These are phyloP conservation scores for Polyrhizophydium stewartii DNA, from an alignment of 371 early-diverging fungal species.

Conservation along the genomic window DNA sequence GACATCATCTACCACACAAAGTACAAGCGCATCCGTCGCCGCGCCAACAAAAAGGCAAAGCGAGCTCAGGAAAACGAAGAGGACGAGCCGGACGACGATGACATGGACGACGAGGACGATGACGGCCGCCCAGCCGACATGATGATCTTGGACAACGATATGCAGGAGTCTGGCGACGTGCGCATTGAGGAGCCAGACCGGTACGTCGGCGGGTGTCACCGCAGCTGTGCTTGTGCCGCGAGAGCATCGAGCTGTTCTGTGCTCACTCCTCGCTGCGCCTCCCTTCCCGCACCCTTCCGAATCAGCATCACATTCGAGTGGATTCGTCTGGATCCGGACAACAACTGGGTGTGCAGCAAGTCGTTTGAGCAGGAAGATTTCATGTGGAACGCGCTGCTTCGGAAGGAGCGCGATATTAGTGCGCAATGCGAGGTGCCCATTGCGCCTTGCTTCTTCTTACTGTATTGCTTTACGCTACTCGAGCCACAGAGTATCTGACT, in stretches of 20 bases:
- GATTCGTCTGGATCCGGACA: slow-evolving; percentile 95
- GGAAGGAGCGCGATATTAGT: slow-evolving; percentile 90
- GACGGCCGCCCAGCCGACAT: slow-evolving; percentile 58
- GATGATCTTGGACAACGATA: background rate
- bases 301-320: slow-evolving; percentile 82
- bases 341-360: slow-evolving; percentile 88
- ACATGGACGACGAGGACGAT: slow-evolving; percentile 47
- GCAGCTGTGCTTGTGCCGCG: no score
- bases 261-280: no score
- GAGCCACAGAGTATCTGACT: background rate
- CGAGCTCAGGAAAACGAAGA: slow-evolving; percentile 13
- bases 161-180: background rate
- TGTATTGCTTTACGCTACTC: no score
- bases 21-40: slow-evolving; percentile 88
- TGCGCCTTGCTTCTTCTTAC: background rate
- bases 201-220: no score
- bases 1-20: slow-evolving; percentile 95
- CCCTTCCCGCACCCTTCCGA: no score
- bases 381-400: slow-evolving; percentile 95
- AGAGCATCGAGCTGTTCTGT: no score
- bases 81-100: slow-evolving; percentile 59
- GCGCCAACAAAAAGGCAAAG: slow-evolving; percentile 15
- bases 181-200: slow-evolving; percentile 7
- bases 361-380: slow-evolving; percentile 91
- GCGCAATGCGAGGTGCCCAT: slow-evolving; percentile 86